Evolutionary conservation across 805 yeast genomes (phyloP).

Genomic region (Kodamaea sagamina): DNA sequence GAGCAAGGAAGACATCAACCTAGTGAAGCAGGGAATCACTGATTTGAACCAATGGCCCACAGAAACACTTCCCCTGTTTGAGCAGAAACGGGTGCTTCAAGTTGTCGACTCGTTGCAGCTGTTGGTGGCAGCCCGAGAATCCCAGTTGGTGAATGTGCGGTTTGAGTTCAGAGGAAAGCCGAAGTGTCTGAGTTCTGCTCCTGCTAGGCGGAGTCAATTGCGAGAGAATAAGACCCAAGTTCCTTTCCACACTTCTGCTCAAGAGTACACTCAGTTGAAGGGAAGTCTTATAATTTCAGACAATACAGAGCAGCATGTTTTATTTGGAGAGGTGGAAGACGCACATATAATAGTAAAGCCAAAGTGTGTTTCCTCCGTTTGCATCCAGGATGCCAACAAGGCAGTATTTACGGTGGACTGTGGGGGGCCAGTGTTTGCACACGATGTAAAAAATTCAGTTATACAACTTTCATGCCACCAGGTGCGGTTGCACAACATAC

Average conservation of each 20-base stretch:
- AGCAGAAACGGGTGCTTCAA: slow-evolving; percentile 25
- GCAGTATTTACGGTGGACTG: slow-evolving; percentile 21
- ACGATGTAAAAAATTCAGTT: slow-evolving; percentile 21
- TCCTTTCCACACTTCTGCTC: background rate
- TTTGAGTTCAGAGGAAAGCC: slow-evolving; percentile 37
- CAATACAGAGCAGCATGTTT: slow-evolving; percentile 13
- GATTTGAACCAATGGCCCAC: slow-evolving; percentile 5
- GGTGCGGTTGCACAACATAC: slow-evolving; percentile 28
- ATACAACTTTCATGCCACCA: slow-evolving; percentile 32
- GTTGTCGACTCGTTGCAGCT: slow-evolving; percentile 22
- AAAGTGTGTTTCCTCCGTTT: slow-evolving; percentile 23
- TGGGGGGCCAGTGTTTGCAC: slow-evolving; percentile 35
- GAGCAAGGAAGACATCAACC: slow-evolving; percentile 4
- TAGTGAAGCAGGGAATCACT: slow-evolving; percentile 1
- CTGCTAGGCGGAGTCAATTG: background rate
- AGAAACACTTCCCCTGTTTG: slow-evolving; percentile 16
- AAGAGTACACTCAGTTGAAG: slow-evolving; percentile 5
- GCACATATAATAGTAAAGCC: slow-evolving; percentile 6
- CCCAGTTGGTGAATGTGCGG: slow-evolving; percentile 15
- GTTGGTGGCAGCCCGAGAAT: slow-evolving; percentile 22
- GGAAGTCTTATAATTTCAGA: slow-evolving; percentile 1
- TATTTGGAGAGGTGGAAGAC: slow-evolving; percentile 17
- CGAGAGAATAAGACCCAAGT: background rate
- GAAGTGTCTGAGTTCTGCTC: slow-evolving; percentile 12
- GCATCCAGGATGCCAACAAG: slow-evolving; percentile 21